These are phyloP conservation scores for Ilyonectria mors-panacis DNA, from an alignment of 2,329 filamentous ascomycete species.

Conservation along the genomic window DNA sequence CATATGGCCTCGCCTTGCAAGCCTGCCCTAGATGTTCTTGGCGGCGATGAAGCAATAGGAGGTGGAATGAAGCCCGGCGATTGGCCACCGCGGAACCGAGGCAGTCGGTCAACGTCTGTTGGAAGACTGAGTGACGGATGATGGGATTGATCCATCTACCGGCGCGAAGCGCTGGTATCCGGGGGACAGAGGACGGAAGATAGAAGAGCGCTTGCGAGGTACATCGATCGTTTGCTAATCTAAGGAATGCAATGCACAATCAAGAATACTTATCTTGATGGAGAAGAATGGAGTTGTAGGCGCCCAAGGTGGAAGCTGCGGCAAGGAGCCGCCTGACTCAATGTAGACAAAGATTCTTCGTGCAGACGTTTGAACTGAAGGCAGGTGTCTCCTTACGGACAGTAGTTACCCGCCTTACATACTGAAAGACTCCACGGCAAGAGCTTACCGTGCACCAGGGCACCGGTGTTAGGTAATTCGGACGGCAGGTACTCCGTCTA, in stretches of 20 bases:
- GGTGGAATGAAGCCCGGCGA: not conserved
- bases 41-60: not conserved
- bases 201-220: not conserved
- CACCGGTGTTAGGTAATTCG: not conserved
- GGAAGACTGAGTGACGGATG: not conserved
- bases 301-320: not conserved
- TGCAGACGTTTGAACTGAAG: not conserved
- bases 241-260: not conserved
- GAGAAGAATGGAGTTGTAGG: not conserved
- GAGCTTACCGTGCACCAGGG: not conserved
- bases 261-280: not conserved
- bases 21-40: constrained; percentile 8
- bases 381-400: not conserved
- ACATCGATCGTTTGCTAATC: not conserved
- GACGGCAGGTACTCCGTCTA: not conserved
- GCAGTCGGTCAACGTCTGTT: not conserved
- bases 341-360: not conserved
- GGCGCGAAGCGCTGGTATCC: not conserved
- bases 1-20: not conserved
- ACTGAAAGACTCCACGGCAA: not conserved
- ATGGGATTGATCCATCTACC: not conserved
- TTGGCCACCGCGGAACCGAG: not conserved
- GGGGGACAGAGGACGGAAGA: not conserved
- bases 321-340: not conserved
- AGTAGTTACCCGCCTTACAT: not conserved